Evolutionary conservation across 331 rosid species (phyloP).

Genomic region (Erythrophleum ivorense): DNA sequence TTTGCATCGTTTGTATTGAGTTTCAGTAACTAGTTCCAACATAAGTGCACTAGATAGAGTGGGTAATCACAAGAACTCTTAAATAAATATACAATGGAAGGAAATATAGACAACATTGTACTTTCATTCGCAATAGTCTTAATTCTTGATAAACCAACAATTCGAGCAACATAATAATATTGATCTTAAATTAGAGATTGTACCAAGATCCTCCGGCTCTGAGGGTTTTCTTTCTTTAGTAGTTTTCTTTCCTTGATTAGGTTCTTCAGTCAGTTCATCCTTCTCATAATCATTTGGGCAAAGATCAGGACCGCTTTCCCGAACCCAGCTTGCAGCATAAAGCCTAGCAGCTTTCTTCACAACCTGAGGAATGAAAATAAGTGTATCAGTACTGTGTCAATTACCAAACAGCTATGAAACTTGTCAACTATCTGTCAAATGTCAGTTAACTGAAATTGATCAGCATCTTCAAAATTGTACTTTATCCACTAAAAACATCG

Average conservation of each 20-base stretch:
- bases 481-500: neutral
- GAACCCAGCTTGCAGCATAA: constrained; percentile 89
- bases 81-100: neutral
- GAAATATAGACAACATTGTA: neutral
- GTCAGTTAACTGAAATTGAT: neutral
- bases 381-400: neutral
- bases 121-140: neutral
- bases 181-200: constrained; percentile 31
- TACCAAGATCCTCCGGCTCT: constrained; percentile 88
- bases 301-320: constrained; percentile 93
- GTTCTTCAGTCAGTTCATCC: constrained; percentile 50
- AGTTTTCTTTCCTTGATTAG: constrained; percentile 49
- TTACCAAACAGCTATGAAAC: neutral
- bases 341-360: constrained; percentile 83
- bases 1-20: neutral
- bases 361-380: constrained; percentile 50
- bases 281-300: constrained; percentile 82
- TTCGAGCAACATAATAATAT: constrained; percentile 14
- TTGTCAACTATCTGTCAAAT: neutral
- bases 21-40: constrained; percentile 2
- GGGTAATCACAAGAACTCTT: neutral
- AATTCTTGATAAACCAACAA: constrained; percentile 1
- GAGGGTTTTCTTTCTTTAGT: constrained; percentile 68
- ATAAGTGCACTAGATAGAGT: constrained; percentile 15
- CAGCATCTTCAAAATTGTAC: constrained; percentile 17